These are phyloP conservation scores for Daldinia bambusicola DNA, from an alignment of 495 filamentous ascomycete species.

Conservation along the genomic window DNA sequence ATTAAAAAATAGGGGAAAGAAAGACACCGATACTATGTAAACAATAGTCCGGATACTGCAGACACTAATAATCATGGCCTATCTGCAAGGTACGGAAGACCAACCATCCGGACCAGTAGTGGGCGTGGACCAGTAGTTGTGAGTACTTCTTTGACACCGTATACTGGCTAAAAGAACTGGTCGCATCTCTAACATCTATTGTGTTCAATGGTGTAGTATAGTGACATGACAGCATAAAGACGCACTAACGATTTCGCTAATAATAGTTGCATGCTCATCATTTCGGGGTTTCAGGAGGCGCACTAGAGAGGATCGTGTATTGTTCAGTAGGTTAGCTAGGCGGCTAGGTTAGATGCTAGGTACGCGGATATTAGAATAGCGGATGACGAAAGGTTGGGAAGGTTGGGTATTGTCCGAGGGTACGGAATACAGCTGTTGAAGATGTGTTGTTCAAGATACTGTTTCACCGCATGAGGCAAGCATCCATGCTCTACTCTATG, in stretches of 20 bases:
- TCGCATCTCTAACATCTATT: constrained; percentile 23
- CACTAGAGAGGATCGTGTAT: constrained; percentile 21
- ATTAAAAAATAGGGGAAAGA: constrained; percentile 21
- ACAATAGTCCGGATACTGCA: constrained; percentile 5
- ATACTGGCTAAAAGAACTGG: constrained; percentile 32
- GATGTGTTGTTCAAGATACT: constrained; percentile 44
- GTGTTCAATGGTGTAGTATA: constrained; percentile 33
- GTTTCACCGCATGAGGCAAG: constrained; percentile 41
- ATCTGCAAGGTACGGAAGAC: constrained; percentile 38
- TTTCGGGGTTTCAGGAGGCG: constrained; percentile 24
- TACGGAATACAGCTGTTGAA: constrained; percentile 14
- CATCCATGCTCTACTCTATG: constrained; percentile 11
- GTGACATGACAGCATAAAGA: constrained; percentile 16
- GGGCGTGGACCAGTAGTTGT: constrained; percentile 11
- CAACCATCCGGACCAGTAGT: constrained; percentile 30
- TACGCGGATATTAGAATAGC: constrained; percentile 20
- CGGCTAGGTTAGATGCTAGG: constrained; percentile 14
- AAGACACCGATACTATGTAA: constrained; percentile 3
- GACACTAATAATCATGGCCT: not conserved
- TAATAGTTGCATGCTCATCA: constrained; percentile 36
- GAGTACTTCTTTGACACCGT: constrained; percentile 14
- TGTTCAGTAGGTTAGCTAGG: constrained; percentile 16
- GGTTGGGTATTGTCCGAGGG: constrained; percentile 5
- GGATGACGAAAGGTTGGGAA: constrained; percentile 5
- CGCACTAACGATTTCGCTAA: constrained; percentile 35